Conservation (phyloP, 257 asterid species). For the Nicotiana knightiana region DNA sequence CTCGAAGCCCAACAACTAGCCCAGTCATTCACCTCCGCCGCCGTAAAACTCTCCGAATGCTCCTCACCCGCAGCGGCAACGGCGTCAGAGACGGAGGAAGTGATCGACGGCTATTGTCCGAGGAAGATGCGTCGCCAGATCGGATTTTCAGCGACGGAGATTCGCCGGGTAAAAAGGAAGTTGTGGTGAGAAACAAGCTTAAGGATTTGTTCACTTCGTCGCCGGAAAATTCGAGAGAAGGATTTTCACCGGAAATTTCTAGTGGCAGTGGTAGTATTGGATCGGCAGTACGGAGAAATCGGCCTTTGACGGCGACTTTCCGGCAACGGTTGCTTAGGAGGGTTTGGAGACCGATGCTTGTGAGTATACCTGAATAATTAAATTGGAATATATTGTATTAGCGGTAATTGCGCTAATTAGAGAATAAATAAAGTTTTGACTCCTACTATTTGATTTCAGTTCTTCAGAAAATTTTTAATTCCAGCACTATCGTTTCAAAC, state of each 20-base stretch:
- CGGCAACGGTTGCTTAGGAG: constrained; percentile 55
- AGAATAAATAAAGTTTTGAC: background rate
- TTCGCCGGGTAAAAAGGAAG: constrained; percentile 27
- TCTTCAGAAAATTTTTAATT: background rate
- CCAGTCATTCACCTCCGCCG: constrained; percentile 92
- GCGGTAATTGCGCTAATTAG: background rate
- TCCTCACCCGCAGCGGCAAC: constrained; percentile 48
- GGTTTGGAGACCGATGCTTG: constrained; percentile 63
- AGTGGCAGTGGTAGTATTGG: constrained; percentile 17
- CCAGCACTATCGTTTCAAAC: background rate
- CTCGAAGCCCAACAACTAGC: constrained; percentile 76
- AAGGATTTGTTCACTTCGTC: constrained; percentile 55
- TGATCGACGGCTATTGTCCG: constrained; percentile 13
- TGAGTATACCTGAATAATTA: constrained; percentile 46
- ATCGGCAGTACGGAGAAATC: constrained; percentile 14
- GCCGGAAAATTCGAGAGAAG: constrained; percentile 41
- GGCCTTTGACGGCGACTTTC: constrained; percentile 50
- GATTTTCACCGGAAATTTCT: constrained; percentile 18
- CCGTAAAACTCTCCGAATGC: constrained; percentile 76
- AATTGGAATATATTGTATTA: background rate
- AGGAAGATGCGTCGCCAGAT: constrained; percentile 30
- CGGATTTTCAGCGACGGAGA: constrained; percentile 20
- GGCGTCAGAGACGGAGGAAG: constrained; percentile 2
- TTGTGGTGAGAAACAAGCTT: constrained; percentile 35
- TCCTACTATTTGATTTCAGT: background rate